Evolutionary conservation across 1,139 yeast genomes (phyloP).

Genomic region (Scheffersomyces lignicola): DNA sequence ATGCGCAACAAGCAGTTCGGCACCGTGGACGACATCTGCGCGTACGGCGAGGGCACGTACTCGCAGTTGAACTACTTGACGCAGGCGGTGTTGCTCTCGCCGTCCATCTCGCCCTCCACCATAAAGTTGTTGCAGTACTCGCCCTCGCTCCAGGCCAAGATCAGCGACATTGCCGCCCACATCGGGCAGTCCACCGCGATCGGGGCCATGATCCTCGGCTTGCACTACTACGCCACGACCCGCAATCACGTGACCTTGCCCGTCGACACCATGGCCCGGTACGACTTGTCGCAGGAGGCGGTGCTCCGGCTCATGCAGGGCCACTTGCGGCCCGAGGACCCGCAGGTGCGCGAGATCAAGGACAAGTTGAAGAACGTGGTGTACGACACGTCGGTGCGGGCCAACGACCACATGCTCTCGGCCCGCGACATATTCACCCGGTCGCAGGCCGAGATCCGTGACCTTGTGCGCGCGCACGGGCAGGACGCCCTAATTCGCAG

Average conservation of each 20-base stretch:
- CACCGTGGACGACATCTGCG: conserved; percentile 59
- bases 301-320: conserved; percentile 54
- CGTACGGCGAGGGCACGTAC: conserved; percentile 79
- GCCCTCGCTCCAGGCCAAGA: conserved; percentile 38
- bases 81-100: conserved; percentile 63
- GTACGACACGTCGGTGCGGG: conserved; percentile 69
- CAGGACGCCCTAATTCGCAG: conserved; percentile 30
- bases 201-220: conserved; percentile 64
- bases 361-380: conserved; percentile 57
- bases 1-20: conserved; percentile 46
- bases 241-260: conserved; percentile 63
- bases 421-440: conserved; percentile 56
- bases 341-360: conserved; percentile 25
- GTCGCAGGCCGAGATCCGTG: conserved; percentile 33
- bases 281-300: conserved; percentile 64
- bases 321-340: conserved; percentile 27
- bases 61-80: conserved; percentile 72
- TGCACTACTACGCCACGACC: conserved; percentile 55
- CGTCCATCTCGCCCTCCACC: conserved; percentile 58
- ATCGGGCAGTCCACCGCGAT: conserved; percentile 81
- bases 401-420: conserved; percentile 77
- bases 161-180: conserved; percentile 73
- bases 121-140: conserved; percentile 50
- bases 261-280: conserved; percentile 54
- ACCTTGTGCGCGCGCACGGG: conserved; percentile 23